Evolutionary conservation across 768 basidiomycete genomes (phyloP).

Genomic region (Lactarius sp.): DNA sequence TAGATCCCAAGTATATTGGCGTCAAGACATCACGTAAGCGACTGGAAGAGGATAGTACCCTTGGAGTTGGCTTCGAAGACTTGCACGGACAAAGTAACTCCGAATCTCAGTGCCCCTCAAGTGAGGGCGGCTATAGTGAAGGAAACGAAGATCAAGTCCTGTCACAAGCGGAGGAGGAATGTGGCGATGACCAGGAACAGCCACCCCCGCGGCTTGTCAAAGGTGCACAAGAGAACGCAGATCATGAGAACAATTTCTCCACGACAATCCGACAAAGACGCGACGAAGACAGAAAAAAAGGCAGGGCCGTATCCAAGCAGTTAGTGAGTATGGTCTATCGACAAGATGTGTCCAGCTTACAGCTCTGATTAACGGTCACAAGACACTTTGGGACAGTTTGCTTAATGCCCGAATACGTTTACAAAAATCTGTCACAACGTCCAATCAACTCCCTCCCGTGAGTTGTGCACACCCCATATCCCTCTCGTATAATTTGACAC

Average conservation of each 20-base stretch:
- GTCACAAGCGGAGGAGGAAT: slow-evolving; percentile 25
- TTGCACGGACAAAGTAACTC: slow-evolving; percentile 28
- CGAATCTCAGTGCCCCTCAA: slow-evolving; percentile 1
- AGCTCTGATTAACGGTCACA: neutral
- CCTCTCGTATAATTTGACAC: slow-evolving; percentile 18
- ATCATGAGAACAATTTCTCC: slow-evolving; percentile 42
- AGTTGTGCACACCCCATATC: slow-evolving; percentile 28
- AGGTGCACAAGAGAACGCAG: slow-evolving; percentile 14
- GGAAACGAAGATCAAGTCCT: slow-evolving; percentile 27
- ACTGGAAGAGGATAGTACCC: slow-evolving; percentile 41
- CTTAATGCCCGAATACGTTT: slow-evolving; percentile 88
- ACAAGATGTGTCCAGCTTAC: neutral
- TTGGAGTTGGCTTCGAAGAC: slow-evolving; percentile 31
- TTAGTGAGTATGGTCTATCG: slow-evolving; percentile 48
- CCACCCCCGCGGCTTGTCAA: neutral
- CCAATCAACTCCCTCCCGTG: slow-evolving; percentile 64
- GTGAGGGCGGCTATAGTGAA: slow-evolving; percentile 7
- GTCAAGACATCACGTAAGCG: slow-evolving; percentile 57
- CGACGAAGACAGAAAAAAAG: slow-evolving; percentile 74
- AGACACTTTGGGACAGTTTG: slow-evolving; percentile 84
- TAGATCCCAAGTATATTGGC: slow-evolving; percentile 78
- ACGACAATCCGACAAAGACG: slow-evolving; percentile 52
- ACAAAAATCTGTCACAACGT: slow-evolving; percentile 69
- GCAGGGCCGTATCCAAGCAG: slow-evolving; percentile 77
- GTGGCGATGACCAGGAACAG: slow-evolving; percentile 24